Percentiles rank a stretch among this genome's conserved stretches.
Evolutionary conservation across 345 rosid species (phyloP).

Genomic region (Eucalyptus melliodora): DNA sequence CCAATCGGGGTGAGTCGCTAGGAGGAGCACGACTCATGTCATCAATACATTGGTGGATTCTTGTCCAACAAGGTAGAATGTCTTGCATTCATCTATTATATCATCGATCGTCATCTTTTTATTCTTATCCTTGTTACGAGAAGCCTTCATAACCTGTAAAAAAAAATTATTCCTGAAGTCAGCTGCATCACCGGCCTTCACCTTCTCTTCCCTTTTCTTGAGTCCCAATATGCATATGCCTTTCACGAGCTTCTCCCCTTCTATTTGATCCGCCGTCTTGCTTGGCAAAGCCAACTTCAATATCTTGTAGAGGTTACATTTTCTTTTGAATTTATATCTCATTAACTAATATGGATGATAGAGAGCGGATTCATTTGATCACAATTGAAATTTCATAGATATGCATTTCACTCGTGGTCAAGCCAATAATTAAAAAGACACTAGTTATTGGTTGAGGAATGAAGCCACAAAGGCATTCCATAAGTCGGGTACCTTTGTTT

Average conservation of each 20-base stretch:
- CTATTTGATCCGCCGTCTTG: slow-evolving; percentile 6
- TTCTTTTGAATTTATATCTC: not conserved
- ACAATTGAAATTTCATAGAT: not conserved
- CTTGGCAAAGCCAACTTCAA: not conserved
- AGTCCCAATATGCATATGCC: not conserved
- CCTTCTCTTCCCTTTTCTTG: slow-evolving; percentile 5
- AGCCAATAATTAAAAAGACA: not conserved
- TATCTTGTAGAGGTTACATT: not conserved
- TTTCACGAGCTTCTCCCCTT: not conserved
- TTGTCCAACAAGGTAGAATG: slow-evolving; percentile 17
- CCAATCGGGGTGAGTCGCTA: slow-evolving; percentile 20
- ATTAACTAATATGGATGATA: not conserved
- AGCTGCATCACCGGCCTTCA: not conserved
- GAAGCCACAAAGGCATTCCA: not conserved
- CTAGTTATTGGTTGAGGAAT: not conserved
- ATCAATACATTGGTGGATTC: slow-evolving; percentile 2
- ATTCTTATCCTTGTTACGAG: not conserved
- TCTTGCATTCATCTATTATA: slow-evolving; percentile 22
- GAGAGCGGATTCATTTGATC: not conserved
- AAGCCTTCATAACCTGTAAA: slow-evolving; percentile 3
- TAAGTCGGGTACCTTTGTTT: not conserved
- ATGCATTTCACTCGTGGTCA: not conserved
- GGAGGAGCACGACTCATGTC: slow-evolving; percentile 3
- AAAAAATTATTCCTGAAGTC: slow-evolving; percentile 11
- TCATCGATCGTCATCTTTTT: slow-evolving; percentile 13